These are phyloP conservation scores for Nyctanthes arbortristis DNA, from an alignment of 257 asterid species.

Conservation along the genomic window DNA sequence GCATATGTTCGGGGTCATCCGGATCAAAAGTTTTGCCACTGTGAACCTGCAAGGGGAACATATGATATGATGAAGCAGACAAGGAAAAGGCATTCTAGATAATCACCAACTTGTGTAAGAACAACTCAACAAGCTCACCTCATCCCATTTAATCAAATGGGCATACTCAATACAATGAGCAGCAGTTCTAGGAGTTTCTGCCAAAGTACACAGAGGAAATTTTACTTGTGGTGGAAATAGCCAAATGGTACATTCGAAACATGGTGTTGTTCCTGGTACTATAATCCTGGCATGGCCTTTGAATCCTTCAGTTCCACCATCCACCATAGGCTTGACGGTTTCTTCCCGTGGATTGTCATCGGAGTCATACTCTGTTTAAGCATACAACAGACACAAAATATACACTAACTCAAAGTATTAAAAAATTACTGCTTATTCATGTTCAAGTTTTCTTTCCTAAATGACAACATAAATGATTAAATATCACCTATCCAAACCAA, in stretches of 20 bases:
- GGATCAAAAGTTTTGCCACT: slow-evolving; percentile 84
- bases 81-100: slow-evolving; percentile 18
- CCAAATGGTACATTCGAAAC: slow-evolving; percentile 98
- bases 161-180: slow-evolving; percentile 99
- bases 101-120: background rate
- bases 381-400: slow-evolving; percentile 20
- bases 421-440: slow-evolving; percentile 1
- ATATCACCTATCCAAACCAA: background rate
- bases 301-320: slow-evolving; percentile 99
- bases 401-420: slow-evolving; percentile 18
- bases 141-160: slow-evolving; percentile 94
- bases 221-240: slow-evolving; percentile 98
- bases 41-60: slow-evolving; percentile 63
- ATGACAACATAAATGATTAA: background rate
- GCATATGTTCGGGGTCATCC: slow-evolving; percentile 95
- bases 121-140: slow-evolving; percentile 44
- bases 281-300: slow-evolving; percentile 99
- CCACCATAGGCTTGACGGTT: slow-evolving; percentile 94
- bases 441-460: slow-evolving; percentile 1
- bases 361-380: slow-evolving; percentile 66
- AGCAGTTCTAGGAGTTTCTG: slow-evolving; percentile 97
- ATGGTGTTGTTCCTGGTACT: slow-evolving; percentile 92
- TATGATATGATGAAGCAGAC: slow-evolving; percentile 18
- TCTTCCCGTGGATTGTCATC: slow-evolving; percentile 74
- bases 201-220: slow-evolving; percentile 92